A percentile compares a stretch with the other conserved stretches of the same genome.
phyloP scores from a whole-genome alignment of 768 basidiomycete species.

The Gloeostereum incarnatum region DNA sequence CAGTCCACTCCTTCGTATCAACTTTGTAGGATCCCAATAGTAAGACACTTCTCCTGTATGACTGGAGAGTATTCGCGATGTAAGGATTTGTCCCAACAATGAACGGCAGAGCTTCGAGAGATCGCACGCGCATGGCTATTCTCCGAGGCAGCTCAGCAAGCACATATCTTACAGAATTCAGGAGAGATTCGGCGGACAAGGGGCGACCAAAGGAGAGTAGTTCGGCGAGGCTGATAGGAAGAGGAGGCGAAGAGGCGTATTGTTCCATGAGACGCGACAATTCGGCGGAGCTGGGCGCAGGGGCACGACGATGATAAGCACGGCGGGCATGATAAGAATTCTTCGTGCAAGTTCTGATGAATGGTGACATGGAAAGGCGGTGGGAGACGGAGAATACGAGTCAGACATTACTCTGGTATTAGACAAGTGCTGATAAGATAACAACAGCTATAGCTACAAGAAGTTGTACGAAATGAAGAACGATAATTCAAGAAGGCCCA shows the following conservation, averaged over 20 bases:
- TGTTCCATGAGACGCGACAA: constrained; percentile 51
- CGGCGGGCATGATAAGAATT: too few species aligned
- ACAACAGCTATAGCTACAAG: too few species aligned
- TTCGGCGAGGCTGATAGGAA: constrained; percentile 61
- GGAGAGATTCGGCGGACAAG: constrained; percentile 56
- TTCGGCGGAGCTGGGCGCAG: constrained; percentile 40
- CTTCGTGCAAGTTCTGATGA: too few species aligned
- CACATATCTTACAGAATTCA: constrained; percentile 67
- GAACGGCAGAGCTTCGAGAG: constrained; percentile 71
- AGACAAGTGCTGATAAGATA: too few species aligned
- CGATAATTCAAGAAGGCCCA: too few species aligned
- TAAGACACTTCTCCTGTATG: constrained; percentile 62
- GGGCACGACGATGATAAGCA: constrained; percentile 32
- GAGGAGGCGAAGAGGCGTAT: constrained; percentile 54
- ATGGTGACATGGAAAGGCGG: too few species aligned
- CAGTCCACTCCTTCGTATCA: constrained; percentile 49
- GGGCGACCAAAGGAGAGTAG: constrained; percentile 73
- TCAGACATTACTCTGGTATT: too few species aligned
- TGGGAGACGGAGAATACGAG: too few species aligned
- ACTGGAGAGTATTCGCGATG: constrained; percentile 59
- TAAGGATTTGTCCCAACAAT: constrained; percentile 89
- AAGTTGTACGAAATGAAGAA: too few species aligned
- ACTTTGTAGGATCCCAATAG: constrained; percentile 59
- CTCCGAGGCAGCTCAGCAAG: constrained; percentile 71
- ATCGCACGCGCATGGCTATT: constrained; percentile 64